Evolutionary conservation across 2,329 filamentous ascomycete genomes (phyloP), one percentile per base, ranked within the genome.

Genomic region (Microsporum audouinii): DNA sequence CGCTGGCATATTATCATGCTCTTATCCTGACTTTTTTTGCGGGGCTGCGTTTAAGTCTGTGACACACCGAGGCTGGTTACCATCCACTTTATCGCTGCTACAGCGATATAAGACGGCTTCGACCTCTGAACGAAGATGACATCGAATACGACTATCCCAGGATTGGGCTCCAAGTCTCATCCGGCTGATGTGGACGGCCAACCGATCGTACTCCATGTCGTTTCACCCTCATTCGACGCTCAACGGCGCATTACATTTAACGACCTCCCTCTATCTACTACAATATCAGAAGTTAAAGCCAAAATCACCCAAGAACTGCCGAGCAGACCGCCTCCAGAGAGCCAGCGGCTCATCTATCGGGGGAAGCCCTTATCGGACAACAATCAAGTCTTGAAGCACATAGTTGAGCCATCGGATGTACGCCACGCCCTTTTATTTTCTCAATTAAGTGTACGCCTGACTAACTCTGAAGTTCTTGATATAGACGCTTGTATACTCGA

Each of bases 341-440:
- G 74, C 49, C 83, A 85, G 72, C 76, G 82, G 49, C 69, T 86
- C 62, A 84, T 86, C 23, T 84, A 84, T 65, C 73, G 77, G 57
- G 84, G 84, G 23, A 76, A 79, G 61, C 77, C 79, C 33, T 74
- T 85, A 5, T 68, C 76, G 5, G 75, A 80, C 64, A 76, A 81
- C 62, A 71, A 73, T 27, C 76, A 77, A 41, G 79, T 75, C 0
- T 70, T 86, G 60, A 71, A 72, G 34, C 73, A 76, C 39, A 73
- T 83, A 2, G 75, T 86, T 63, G 79, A 80, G 45, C 71, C 76
- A 14, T 73, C 78, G 36, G 74, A 78, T 64, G 81, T 83, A 68
- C 68, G 79, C 72, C 31, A 36, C 2, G 53, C 2, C 41, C 31
- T 33, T n/a, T 12, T 41, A 23, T 29, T 47, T 12, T 3, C 8